Evolutionary conservation across 129 eudicot genomes (phyloP).

Genomic region (Artemisia annua): DNA sequence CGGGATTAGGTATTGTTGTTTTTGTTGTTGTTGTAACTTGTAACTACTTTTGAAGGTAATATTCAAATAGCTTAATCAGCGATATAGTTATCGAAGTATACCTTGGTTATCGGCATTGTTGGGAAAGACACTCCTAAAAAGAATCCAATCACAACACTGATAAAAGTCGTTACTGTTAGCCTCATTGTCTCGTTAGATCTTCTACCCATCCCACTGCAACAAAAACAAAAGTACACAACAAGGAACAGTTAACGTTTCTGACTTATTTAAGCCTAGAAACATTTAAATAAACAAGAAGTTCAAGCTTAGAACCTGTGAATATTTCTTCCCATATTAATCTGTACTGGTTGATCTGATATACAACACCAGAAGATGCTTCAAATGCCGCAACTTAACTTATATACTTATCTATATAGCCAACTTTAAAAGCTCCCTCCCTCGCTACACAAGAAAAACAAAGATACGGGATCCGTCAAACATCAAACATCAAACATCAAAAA

Average conservation of each 20-base stretch:
- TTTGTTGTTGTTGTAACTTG: too few species aligned
- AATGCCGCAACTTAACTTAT: neutral
- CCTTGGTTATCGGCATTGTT: constrained; percentile 58
- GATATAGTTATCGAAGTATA: constrained; percentile 13
- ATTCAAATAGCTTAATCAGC: constrained; percentile 6
- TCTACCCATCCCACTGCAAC: constrained; percentile 44
- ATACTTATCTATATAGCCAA: constrained; percentile 17
- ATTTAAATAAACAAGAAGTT: constrained; percentile 20
- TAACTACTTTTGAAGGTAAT: neutral
- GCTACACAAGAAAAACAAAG: neutral
- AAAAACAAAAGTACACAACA: neutral
- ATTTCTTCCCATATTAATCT: constrained; percentile 39
- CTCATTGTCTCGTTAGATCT: constrained; percentile 66
- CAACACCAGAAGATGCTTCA: neutral
- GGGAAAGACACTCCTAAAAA: constrained; percentile 79
- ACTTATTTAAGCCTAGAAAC: too few species aligned
- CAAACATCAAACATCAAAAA: neutral
- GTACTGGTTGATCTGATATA: constrained; percentile 5
- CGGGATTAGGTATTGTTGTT: too few species aligned
- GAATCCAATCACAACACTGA: constrained; percentile 73
- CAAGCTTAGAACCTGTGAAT: constrained; percentile 44
- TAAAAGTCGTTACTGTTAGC: constrained; percentile 69
- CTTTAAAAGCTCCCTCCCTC: neutral
- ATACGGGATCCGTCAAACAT: neutral
- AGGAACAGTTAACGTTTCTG: neutral